These are phyloP conservation scores for Umbellularia californica DNA, from an alignment of 164 flowering plant species.

Conservation along the genomic window DNA sequence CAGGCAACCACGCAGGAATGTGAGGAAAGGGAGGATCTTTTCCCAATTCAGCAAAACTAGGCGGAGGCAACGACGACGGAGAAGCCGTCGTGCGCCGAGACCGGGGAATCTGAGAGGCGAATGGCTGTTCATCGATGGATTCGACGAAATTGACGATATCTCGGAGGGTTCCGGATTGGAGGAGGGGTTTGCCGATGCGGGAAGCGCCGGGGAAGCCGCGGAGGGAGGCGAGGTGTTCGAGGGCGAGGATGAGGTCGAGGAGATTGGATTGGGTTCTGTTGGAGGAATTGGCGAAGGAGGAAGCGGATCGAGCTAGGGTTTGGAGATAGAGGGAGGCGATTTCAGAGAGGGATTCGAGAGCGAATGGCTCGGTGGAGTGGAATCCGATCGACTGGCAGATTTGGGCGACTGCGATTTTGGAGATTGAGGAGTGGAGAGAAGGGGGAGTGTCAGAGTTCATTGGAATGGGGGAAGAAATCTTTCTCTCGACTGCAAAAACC, in stretches of 20 bases:
- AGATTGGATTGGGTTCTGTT: conserved; percentile 42
- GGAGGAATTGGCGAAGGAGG: conserved; percentile 21
- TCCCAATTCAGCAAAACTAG: not conserved
- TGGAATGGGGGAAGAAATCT: too few relatives aligned
- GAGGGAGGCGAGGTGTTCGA: conserved; percentile 28
- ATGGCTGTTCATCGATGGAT: conserved; percentile 21
- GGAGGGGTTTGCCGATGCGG: not conserved
- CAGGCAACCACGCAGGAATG: conserved; percentile 1
- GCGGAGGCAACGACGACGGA: conserved; percentile 1
- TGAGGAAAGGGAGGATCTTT: not conserved
- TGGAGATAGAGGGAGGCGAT: not conserved
- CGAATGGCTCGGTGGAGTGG: not conserved
- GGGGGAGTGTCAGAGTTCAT: not conserved
- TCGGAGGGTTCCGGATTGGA: conserved; percentile 14
- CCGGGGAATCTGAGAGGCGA: not conserved
- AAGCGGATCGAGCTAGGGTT: conserved; percentile 15
- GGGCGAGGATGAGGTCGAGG: conserved; percentile 32
- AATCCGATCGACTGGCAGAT: not conserved
- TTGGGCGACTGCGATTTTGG: not conserved
- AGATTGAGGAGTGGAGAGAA: not conserved
- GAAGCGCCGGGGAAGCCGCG: conserved; percentile 34
- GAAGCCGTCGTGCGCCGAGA: conserved; percentile 29
- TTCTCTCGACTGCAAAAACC: too few relatives aligned
- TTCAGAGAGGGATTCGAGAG: not conserved
- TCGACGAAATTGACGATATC: conserved; percentile 29